Conservation (phyloP, 371 early-diverging fungal genomes). For the Lichtheimia ornata region DNA sequence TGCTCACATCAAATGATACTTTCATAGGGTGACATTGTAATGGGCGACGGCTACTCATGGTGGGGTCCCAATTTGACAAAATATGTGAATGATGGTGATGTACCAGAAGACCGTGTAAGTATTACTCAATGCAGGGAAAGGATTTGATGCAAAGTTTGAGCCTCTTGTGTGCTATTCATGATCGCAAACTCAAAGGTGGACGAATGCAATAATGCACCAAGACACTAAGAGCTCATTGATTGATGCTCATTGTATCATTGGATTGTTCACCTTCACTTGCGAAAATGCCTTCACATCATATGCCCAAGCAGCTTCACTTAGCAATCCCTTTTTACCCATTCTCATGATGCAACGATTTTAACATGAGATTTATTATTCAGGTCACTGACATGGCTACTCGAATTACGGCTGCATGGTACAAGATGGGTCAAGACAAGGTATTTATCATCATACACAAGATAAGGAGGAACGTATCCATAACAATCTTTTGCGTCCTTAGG, state of each 20-base stretch:
- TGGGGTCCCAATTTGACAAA: constrained; percentile 35
- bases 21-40: constrained; percentile 29
- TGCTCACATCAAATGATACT: not conserved
- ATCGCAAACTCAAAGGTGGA: no score
- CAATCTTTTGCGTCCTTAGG: constrained; percentile 25
- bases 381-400: constrained; percentile 58
- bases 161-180: no score
- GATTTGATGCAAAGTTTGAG: no score
- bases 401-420: constrained; percentile 57
- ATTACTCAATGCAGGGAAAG: not conserved
- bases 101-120: constrained; percentile 26
- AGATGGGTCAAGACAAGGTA: constrained; percentile 37
- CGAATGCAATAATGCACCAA: not conserved
- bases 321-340: no score
- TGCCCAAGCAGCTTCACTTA: no score
- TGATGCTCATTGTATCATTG: constrained; percentile 1
- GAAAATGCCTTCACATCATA: not conserved
- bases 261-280: not conserved
- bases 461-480: not conserved
- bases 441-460: constrained; percentile 47
- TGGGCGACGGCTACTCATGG: constrained; percentile 28
- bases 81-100: constrained; percentile 25
- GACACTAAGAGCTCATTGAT: not conserved
- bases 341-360: not conserved
- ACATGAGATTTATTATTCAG: not conserved